Evolutionary conservation across 768 basidiomycete species (phyloP).

Genomic region (Collybia nuda): DNA sequence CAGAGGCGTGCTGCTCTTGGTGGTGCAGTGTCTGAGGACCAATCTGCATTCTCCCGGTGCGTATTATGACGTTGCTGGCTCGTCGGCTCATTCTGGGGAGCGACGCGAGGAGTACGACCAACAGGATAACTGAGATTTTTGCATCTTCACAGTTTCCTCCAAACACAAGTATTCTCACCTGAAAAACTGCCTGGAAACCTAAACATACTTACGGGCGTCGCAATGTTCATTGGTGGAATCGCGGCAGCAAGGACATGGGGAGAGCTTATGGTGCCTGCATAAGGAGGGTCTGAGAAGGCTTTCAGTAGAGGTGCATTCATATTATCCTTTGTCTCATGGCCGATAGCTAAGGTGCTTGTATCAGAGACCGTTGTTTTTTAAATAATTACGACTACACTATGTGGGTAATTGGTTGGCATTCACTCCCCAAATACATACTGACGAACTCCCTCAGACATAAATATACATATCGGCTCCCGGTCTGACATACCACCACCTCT

Average conservation of each 20-base stretch:
- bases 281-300: conserved; percentile 7
- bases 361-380: no score
- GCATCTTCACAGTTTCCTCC: conserved; percentile 36
- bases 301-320: no score
- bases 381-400: no score
- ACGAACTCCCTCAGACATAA: no score
- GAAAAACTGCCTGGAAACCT: conserved; percentile 78
- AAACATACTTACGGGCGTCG: conserved; percentile 63
- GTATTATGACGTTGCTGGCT: background rate
- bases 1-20: conserved; percentile 36
- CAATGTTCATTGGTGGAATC: conserved; percentile 71
- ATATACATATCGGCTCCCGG: no score
- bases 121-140: background rate
- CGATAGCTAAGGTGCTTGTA: no score
- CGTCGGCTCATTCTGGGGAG: no score
- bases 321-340: no score
- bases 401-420: no score
- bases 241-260: conserved; percentile 75
- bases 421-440: no score
- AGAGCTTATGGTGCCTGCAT: conserved; percentile 71
- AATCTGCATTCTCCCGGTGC: conserved; percentile 56
- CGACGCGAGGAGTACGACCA: no score
- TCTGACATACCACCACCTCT: no score
- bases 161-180: conserved; percentile 68
- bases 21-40: conserved; percentile 69